Percentiles rank a stretch among this genome's conserved stretches.
phyloP scores from a whole-genome alignment of 129 eudicot species.

The Flaveria sonorensis region DNA sequence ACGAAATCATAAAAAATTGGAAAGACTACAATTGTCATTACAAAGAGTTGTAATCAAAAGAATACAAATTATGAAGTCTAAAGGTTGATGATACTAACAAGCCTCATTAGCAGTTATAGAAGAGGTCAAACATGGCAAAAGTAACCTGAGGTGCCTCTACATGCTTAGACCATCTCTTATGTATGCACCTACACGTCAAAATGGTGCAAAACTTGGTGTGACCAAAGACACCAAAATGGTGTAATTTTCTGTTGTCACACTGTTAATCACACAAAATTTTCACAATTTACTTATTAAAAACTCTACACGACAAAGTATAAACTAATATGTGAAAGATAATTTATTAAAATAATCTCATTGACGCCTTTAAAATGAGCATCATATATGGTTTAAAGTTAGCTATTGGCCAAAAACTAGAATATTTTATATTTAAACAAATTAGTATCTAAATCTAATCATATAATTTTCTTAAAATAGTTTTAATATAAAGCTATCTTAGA shows the following conservation, averaged over 20 bases:
- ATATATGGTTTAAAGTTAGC: not conserved
- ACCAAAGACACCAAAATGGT: not conserved
- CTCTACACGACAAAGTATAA: too few species aligned
- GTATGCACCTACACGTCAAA: not conserved
- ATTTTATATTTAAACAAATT: too few species aligned
- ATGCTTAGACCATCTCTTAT: not conserved
- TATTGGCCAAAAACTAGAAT: too few species aligned
- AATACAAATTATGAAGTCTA: not conserved
- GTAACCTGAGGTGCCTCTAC: not conserved
- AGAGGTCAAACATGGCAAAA: not conserved
- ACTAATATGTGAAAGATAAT: too few species aligned
- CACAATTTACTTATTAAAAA: not conserved
- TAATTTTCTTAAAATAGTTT: too few species aligned
- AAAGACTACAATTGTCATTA: not conserved
- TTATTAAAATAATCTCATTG: not conserved
- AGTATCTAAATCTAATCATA: too few species aligned
- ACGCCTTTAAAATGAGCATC: not conserved
- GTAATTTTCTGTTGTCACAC: not conserved
- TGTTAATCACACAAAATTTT: not conserved
- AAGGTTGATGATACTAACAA: conserved; percentile 10
- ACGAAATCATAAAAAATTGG: not conserved
- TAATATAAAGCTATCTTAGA: too few species aligned
- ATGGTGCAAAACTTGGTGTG: not conserved
- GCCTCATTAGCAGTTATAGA: not conserved
- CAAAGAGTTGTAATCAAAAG: not conserved